Base-by-base conservation (phyloP, 2,329 filamentous ascomycete species). In the Camillea tinctor region DNA sequence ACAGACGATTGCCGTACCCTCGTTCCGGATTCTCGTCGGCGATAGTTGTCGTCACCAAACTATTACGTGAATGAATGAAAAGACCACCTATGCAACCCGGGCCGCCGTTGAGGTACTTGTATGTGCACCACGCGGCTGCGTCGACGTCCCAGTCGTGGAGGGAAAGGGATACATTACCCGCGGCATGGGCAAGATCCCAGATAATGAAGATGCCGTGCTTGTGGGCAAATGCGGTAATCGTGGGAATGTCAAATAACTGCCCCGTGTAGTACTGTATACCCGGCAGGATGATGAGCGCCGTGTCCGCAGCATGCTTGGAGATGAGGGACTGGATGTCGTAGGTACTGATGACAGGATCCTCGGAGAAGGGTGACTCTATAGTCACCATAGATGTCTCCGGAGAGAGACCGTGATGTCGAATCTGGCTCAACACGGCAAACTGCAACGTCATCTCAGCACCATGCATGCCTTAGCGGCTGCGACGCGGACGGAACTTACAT, bases 241-340 rank as follows among this genome's bases (percentile, higher is more conserved):
- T 82, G 50, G 83, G 78, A 52, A 94, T 91, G 69, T 93, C 89
- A 63, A 94, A 84, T 65, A 88, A 84, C 69, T 93, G 90, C 55
- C 91, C 91, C 0, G 88, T 92, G 74, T 93, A 93, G 76, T 88
- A 94, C 70, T 94, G 91, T 57, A 94, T 87, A 1, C 89, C 90
- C 0, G 90, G 89, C 3, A 94, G 82, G 20, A 93, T 80, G n/a
- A 93, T 78, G 20, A 94, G 73, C 3, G 90, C 88, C 2, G 89
- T 87, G 19, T 81, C 82, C 6, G 81, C 76, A 19, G 88, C 87
- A 71, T 93, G 86, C 30, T 83, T 75, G 60, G 87, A 84, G 68
- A 93, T 92, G 13, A 85, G 75, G 20, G 83, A 81, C 50, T 91
- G 78, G 55, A 93, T 90, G 56, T 90, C 82, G 55, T 85, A 78